Conservation (phyloP, 495 filamentous ascomycete species). For the Neurospora hispaniola region DNA sequence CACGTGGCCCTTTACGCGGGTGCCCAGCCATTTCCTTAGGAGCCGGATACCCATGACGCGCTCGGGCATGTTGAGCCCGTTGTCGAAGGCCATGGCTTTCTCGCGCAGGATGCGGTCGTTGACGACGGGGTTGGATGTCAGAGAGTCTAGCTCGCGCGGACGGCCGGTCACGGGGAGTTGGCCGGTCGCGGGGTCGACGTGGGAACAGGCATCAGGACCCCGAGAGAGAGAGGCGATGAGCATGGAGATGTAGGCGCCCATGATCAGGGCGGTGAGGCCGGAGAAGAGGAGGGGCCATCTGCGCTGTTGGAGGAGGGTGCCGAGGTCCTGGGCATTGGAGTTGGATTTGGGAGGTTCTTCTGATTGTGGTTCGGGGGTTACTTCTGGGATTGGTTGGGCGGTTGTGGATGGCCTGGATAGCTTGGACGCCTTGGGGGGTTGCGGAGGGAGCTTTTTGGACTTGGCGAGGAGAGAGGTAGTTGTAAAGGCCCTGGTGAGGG, state of each 20-base stretch:
- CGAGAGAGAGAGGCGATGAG: slow-evolving; percentile 20
- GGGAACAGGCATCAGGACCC: not conserved
- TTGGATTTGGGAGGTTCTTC: not conserved
- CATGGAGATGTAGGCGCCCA: slow-evolving; percentile 21
- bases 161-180: slow-evolving; percentile 8
- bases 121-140: not conserved
- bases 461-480: slow-evolving; percentile 3
- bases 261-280: slow-evolving; percentile 13
- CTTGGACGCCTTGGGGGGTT: not conserved
- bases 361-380: not conserved
- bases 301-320: slow-evolving; percentile 9
- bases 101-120: slow-evolving; percentile 8
- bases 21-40: slow-evolving; percentile 51
- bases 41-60: slow-evolving; percentile 50
- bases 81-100: slow-evolving; percentile 21
- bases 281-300: slow-evolving; percentile 19
- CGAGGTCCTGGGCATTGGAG: slow-evolving; percentile 6
- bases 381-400: not conserved
- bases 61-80: slow-evolving; percentile 47
- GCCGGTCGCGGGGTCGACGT: not conserved
- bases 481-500: slow-evolving; percentile 1
- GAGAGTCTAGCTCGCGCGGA: slow-evolving; percentile 2
- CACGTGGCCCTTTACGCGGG: slow-evolving; percentile 63
- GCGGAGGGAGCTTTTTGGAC: not conserved
- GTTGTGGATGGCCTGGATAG: not conserved